Conservation (phyloP, 192 early-diverging fungal genomes). For the Cetraspora pellucida region DNA sequence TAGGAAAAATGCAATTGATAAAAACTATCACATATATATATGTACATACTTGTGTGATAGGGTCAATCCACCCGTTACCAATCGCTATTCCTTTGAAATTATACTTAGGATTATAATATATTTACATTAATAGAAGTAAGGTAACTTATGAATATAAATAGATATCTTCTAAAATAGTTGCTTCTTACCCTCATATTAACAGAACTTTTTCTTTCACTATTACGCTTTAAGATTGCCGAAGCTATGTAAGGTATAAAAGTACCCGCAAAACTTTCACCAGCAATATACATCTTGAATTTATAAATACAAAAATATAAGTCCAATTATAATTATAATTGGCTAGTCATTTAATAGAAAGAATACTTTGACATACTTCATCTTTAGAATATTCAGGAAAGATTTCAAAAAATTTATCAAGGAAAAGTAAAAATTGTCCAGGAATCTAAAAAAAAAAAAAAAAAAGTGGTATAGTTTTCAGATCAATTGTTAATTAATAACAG, state of each 20-base stretch:
- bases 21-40: neutral
- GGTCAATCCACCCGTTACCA: conserved; percentile 70
- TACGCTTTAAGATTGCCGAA: conserved; percentile 39
- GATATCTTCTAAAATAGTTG: neutral
- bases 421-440: conserved; percentile 46
- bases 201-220: conserved; percentile 34
- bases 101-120: conserved; percentile 38
- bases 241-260: conserved; percentile 66
- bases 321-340: neutral
- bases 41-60: conserved; percentile 53
- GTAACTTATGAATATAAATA: neutral
- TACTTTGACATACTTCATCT: conserved; percentile 44
- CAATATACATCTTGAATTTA: conserved; percentile 54
- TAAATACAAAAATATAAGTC: neutral
- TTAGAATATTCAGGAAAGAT: conserved; percentile 53
- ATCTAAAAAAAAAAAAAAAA: conserved; percentile 42
- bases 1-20: too few species aligned
- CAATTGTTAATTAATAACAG: conserved; percentile 1
- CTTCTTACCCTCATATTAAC: conserved; percentile 11
- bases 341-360: neutral
- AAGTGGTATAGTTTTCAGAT: neutral
- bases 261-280: conserved; percentile 68
- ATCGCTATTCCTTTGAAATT: conserved; percentile 62
- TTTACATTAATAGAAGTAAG: neutral
- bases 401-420: conserved; percentile 52